Evolutionary conservation across 2,329 filamentous ascomycete genomes (phyloP).

Genomic region (Pyrenochaeta sp.): DNA sequence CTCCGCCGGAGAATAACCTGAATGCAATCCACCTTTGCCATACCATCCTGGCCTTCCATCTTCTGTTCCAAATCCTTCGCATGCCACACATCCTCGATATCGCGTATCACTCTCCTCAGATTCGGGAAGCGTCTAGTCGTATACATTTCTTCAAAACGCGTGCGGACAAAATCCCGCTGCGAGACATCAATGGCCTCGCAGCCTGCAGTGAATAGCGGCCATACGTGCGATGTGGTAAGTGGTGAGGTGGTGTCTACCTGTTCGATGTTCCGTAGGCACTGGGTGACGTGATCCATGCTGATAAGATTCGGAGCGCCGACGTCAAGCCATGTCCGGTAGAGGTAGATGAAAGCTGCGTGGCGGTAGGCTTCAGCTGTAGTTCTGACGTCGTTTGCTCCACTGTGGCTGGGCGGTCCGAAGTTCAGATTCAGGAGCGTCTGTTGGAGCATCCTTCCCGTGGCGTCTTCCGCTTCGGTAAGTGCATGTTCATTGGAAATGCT

Average conservation of each 20-base stretch:
- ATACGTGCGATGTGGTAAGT: conserved; percentile 37
- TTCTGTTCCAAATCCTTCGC: conserved; percentile 35
- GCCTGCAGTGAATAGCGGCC: conserved; percentile 42
- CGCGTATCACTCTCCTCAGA: conserved; percentile 32
- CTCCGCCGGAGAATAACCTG: conserved; percentile 34
- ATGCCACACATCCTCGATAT: conserved; percentile 40
- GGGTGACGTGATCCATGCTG: conserved; percentile 36
- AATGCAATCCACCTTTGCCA: conserved; percentile 42
- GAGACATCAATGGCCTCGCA: conserved; percentile 31
- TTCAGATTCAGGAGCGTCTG: conserved; percentile 25
- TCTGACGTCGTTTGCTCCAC: conserved; percentile 17
- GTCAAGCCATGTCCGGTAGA: conserved; percentile 42
- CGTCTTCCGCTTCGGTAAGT: conserved; percentile 27
- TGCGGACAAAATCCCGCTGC: conserved; percentile 34
- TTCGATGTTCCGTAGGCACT: conserved; percentile 28
- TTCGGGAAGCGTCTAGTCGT: conserved; percentile 30
- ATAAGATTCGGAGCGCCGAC: conserved; percentile 41
- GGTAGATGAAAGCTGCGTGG: conserved; percentile 44
- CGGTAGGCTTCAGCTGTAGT: conserved; percentile 38
- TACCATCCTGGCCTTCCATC: conserved; percentile 28
- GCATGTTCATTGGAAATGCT: background rate
- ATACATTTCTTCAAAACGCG: conserved; percentile 36
- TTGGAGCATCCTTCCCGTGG: conserved; percentile 26
- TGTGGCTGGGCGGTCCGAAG: conserved; percentile 10
- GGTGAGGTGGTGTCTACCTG: conserved; percentile 26